Conservation (phyloP, 129 eudicot genomes). For the Cynara cardunculus region DNA sequence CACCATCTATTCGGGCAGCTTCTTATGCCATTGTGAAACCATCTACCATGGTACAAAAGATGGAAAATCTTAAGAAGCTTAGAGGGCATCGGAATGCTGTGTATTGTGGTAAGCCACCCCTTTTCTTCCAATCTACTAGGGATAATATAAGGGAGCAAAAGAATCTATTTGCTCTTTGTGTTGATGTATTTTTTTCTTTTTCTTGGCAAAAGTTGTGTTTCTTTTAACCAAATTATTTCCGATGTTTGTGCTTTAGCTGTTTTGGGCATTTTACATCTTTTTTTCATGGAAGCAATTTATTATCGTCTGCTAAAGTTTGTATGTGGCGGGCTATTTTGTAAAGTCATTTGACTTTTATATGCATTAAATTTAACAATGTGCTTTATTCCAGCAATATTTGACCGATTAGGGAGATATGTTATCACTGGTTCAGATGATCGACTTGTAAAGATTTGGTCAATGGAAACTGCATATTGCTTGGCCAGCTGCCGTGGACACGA, state of each 20-base stretch:
- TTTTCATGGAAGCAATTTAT: background rate
- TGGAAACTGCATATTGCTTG: constrained; percentile 96
- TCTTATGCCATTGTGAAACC: constrained; percentile 93
- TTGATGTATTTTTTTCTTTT: background rate
- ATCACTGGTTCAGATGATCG: constrained; percentile 99
- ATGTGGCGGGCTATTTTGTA: background rate
- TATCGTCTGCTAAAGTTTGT: constrained; percentile 6
- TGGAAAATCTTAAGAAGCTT: constrained; percentile 70
- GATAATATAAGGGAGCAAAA: background rate
- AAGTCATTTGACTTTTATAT: constrained; percentile 14
- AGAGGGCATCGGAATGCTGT: constrained; percentile 94
- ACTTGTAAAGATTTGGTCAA: constrained; percentile 98
- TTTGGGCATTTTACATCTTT: background rate
- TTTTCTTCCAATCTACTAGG: background rate
- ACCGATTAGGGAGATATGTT: constrained; percentile 89
- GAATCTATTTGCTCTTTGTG: background rate
- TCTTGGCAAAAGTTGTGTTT: background rate
- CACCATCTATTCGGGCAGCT: constrained; percentile 78
- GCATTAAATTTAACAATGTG: background rate
- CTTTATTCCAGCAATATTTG: constrained; percentile 72
- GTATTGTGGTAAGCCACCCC: constrained; percentile 69
- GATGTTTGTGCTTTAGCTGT: background rate
- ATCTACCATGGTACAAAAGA: constrained; percentile 86
- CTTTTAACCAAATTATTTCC: background rate
- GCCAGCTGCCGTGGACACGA: constrained; percentile 99